Evolutionary conservation across 768 basidiomycete species (phyloP).

Genomic region (Cytidiella melzeri): DNA sequence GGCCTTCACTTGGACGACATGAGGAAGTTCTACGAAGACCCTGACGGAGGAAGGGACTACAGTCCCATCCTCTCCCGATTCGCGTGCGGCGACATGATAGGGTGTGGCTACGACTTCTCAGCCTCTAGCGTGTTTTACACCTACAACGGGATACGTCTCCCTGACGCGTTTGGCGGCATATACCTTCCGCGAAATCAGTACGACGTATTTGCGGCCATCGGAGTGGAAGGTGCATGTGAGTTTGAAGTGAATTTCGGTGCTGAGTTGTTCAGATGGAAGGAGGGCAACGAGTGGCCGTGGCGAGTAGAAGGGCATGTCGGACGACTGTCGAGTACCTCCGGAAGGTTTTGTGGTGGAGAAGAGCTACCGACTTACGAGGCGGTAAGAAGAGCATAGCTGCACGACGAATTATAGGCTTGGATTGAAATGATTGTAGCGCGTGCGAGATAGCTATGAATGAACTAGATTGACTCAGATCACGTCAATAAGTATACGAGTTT

Average conservation of each 20-base stretch:
- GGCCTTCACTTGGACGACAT: conserved; percentile 66
- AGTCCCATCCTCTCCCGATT: conserved; percentile 27
- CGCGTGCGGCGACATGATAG: conserved; percentile 44
- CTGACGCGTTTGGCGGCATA: conserved; percentile 51
- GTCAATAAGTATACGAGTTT: no score
- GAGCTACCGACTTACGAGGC: conserved; percentile 30
- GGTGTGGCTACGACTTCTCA: conserved; percentile 58
- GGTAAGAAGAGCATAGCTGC: no score
- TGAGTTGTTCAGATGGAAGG: conserved; percentile 52
- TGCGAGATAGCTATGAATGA: no score
- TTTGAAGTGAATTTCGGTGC: conserved; percentile 65
- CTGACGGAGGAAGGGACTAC: conserved; percentile 59
- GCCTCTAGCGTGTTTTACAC: conserved; percentile 56
- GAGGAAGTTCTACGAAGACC: conserved; percentile 68
- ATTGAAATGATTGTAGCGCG: no score
- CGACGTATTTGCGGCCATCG: conserved; percentile 63
- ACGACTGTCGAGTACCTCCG: conserved; percentile 29
- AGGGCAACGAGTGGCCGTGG: conserved; percentile 64
- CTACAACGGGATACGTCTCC: conserved; percentile 51
- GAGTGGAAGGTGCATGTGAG: conserved; percentile 46
- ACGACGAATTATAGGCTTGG: no score
- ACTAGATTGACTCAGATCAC: no score
- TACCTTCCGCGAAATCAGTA: conserved; percentile 44
- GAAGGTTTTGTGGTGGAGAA: conserved; percentile 28
- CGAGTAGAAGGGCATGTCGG: conserved; percentile 59